Evolutionary conservation across 1,284 basidiomycete species (phyloP).

Genomic region (Testicularia cyperi): DNA sequence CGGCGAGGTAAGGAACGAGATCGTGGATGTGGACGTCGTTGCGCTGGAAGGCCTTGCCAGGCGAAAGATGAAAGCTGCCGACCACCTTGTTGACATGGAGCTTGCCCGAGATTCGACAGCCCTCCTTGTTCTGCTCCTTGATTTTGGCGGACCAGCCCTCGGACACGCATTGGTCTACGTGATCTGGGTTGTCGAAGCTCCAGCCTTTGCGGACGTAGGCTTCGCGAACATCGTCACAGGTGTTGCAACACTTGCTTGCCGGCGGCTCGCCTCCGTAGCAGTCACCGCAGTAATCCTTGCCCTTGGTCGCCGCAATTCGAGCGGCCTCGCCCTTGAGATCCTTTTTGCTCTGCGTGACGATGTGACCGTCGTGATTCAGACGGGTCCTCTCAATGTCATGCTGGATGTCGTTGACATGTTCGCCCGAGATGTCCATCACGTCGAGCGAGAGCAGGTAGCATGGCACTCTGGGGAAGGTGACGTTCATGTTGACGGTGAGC

Average conservation of each 20-base stretch:
- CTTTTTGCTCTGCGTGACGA: constrained; percentile 34
- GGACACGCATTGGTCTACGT: constrained; percentile 83
- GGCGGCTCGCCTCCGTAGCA: constrained; percentile 90
- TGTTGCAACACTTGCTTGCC: constrained; percentile 79
- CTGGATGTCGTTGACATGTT: constrained; percentile 70
- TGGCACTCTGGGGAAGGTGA: constrained; percentile 94
- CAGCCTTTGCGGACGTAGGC: constrained; percentile 89
- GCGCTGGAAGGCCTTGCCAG: constrained; percentile 88
- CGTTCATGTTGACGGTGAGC: constrained; percentile 84
- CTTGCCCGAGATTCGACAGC: constrained; percentile 87
- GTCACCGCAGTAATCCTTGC: constrained; percentile 67
- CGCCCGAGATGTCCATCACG: constrained; percentile 97
- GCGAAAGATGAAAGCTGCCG: constrained; percentile 64
- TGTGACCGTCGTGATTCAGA: constrained; percentile 68
- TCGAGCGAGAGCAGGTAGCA: constrained; percentile 78
- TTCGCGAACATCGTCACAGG: constrained; percentile 89
- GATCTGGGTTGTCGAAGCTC: constrained; percentile 88
- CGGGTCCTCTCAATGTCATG: constrained; percentile 88
- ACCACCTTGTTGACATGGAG: constrained; percentile 93
- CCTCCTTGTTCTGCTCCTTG: constrained; percentile 86
- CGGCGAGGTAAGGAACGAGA: constrained; percentile 83
- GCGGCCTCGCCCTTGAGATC: constrained; percentile 52
- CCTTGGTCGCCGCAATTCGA: constrained; percentile 33
- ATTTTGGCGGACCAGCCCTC: constrained; percentile 96
- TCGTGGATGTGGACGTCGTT: constrained; percentile 82